Evolutionary conservation across 2,329 filamentous ascomycete species (phyloP), one percentile per base, ranked within the genome.

Genomic region (Didymella glomerata): DNA sequence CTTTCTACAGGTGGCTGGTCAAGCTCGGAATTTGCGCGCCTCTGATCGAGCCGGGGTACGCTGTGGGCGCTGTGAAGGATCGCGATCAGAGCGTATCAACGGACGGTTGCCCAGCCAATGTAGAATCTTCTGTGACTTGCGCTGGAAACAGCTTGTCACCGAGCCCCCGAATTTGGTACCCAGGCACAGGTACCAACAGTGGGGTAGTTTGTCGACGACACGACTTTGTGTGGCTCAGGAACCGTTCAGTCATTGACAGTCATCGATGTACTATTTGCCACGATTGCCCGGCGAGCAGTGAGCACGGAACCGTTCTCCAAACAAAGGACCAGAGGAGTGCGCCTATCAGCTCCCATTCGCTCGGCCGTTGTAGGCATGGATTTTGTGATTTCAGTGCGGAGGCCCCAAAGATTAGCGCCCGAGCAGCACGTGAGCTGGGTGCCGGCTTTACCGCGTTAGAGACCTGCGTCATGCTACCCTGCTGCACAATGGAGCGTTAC

Each of bases 361-460:
- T 36, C 50, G 41, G 51, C 50, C 50, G 46, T 50, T 50, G 47
- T 48, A 50, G 46, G 56, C 50, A 54, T 54, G 50, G 46, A 30
- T 36, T 59, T 50, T 18, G 10, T 50, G 41, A 54, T 54, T 54
- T 50, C 48, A 48, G 48, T 51, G 54, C 54, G 54, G 54, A 57
- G 44, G 40, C 36, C 40, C 50, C 50, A 51, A 54, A 41, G 50
- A 36, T 51, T 59, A 59, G 56, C 56, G 56, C 50, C 56, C 56
- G 46, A 41, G 22, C 13, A 20, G 50, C 56, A 59, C 56, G 50
- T 59, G 56, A 59, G 46, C 13, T 28, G 46, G 30, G n/a, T 57
- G 54, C 40, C 50, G 56, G 47, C 34, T 54, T 51, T 59, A 46
- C 56, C 56, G 50, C 40, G 28, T 28, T 50, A 22, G 36, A 47